Base-by-base conservation (phyloP, 768 basidiomycete genomes). In the Mycena vulgaris region DNA sequence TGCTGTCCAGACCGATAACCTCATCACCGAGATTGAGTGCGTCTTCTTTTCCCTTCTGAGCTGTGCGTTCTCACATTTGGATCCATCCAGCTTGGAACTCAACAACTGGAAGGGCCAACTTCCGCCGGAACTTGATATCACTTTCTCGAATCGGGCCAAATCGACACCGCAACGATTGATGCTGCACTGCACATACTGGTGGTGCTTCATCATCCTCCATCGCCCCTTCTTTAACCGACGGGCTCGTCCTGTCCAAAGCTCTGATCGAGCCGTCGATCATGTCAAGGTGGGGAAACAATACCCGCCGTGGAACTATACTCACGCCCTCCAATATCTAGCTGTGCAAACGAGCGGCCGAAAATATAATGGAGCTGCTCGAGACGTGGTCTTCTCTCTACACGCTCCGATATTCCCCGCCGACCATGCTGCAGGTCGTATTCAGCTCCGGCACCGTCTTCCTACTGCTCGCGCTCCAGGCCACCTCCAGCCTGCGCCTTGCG, bases 401-500 rank as follows among this genome's bases (percentile, higher is more conserved):
- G 0, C 71, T 85, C 5, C 81, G 83, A 28, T 81, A 78, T 68
- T 74, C 76, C 21, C 81, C 82, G 1, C 77, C 81, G 45, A 78
- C 81, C 9, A 65, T 82, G 51, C 74, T 79, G 25, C 84, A 85
- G 66, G 14, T 82, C 53, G 63, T 78, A 17, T 85, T 83, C 77
- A 77, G 77, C 49, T 82, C 83, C 3, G 84, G 82, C 17, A 84
- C 83, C 16, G 76, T 81, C 52, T 83, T 80, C 58, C 75, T 84
- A 47, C 76, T 84, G 62, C 75, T 78, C 52, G 80, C 81, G 48
- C 76, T 82, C 59, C 80, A 81, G 64, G 78, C 80, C 23, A 71
- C 69, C 2, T 39, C 67, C 33, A 71, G 63, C 45, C 57, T 56
- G 3, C 63, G 65, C 47, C 58, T 68, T 19, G 66, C 70, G 16